Evolutionary conservation across 345 rosid species (phyloP), one percentile per base, ranked within the genome.

Genomic region (Eutrema heterophyllum): DNA sequence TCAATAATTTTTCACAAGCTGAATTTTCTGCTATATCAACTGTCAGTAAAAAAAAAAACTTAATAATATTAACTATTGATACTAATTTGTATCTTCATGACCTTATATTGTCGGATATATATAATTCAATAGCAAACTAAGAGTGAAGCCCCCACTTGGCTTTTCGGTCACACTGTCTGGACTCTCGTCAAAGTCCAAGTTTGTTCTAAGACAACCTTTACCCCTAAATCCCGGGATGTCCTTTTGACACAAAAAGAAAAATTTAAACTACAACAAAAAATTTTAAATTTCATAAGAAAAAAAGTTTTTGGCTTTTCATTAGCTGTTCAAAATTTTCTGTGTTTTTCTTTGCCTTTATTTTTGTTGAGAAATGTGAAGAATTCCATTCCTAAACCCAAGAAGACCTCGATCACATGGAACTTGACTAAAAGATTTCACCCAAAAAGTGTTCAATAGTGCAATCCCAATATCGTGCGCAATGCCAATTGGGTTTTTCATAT

Each of bases 131-230:
- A 9, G 71, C 49, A 74, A 74, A 66, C 67, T 51, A 46, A 51
- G 32, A 60, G 27, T 52, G 74, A 75, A 68, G n/a, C 15, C 73
- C 72, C 68, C 68, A 51, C 74, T 68, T 68, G 56, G 80, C 80
- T 70, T 60, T 76, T 53, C 10, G 60, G 69, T 55, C 71, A 73
- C 61, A 51, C 16, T 38, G 68, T 51, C 46, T 50, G 24, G 61
- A 68, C 63, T 71, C 73, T 78, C 71, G 86, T 89, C 91, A 88
- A 86, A 84, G 90, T 84, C 94, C 85, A 80, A 80, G 82, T 76
- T 69, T 76, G 72, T 78, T 74, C 68, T 50, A 67, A 64, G 73
- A 76, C 75, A 74, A 61, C 79, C 76, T 79, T 88, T 83, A 70
- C 65, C 87, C 96, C 85, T 82, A 68, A 86, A 91, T 84, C 78